Percentiles rank a stretch among this genome's conserved stretches.
Conservation (phyloP, 345 rosid species). For the Eucalyptus pauciflora region DNA sequence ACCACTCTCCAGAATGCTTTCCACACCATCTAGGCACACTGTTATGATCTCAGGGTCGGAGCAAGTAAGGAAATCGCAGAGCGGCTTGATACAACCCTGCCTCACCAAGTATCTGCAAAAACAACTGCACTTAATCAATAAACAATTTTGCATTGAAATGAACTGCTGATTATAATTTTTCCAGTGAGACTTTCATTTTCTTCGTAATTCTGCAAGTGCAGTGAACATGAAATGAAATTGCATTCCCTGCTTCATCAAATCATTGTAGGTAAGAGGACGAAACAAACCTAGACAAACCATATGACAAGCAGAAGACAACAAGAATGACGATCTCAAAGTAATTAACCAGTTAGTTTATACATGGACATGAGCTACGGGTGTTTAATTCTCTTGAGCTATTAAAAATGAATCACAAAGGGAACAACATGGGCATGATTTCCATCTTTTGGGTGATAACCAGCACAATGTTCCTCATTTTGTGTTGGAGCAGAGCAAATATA, state of each 20-base stretch:
- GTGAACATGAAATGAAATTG: not conserved
- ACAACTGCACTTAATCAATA: not conserved
- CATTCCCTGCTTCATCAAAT: not conserved
- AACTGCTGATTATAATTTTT: not conserved
- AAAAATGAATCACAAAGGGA: not conserved
- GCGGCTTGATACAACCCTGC: constrained; percentile 27
- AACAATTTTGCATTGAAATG: not conserved
- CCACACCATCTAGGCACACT: constrained; percentile 24
- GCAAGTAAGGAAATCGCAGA: constrained; percentile 23
- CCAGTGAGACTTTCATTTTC: not conserved
- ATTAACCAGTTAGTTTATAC: not conserved
- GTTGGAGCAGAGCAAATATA: not conserved
- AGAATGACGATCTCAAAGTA: not conserved
- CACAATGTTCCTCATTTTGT: not conserved
- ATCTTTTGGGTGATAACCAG: not conserved
- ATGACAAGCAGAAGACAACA: not conserved
- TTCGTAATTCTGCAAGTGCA: not conserved
- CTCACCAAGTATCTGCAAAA: constrained; percentile 17
- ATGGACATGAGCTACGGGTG: not conserved
- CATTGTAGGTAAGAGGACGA: not conserved
- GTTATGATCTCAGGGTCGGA: constrained; percentile 14
- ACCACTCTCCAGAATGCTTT: constrained; percentile 24
- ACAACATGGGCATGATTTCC: not conserved
- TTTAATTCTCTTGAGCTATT: not conserved
- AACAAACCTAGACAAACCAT: not conserved